Conservation (phyloP, 2,329 filamentous ascomycete species). For the Phaeomoniella chlamydospora region DNA sequence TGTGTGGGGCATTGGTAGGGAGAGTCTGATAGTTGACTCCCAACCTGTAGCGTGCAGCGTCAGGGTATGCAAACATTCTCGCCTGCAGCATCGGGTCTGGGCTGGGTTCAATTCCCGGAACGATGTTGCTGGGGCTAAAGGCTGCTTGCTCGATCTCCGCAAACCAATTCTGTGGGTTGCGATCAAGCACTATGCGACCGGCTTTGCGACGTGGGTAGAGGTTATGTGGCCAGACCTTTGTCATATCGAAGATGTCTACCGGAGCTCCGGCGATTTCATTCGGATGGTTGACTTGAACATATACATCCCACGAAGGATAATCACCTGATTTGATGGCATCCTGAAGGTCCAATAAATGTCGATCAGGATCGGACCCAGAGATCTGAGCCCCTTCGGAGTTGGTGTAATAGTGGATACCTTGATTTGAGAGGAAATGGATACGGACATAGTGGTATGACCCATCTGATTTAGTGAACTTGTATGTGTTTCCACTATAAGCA, state of each 20-base stretch:
- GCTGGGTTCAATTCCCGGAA: constrained; percentile 47
- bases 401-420: constrained; percentile 46
- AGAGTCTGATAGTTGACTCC: constrained; percentile 26
- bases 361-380: constrained; percentile 45
- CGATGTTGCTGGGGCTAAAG: constrained; percentile 50
- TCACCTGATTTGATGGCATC: constrained; percentile 48
- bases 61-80: constrained; percentile 46
- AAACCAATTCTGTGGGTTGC: constrained; percentile 46
- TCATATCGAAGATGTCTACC: constrained; percentile 55
- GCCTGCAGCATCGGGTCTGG: constrained; percentile 50
- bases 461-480: constrained; percentile 52
- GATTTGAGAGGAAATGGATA: constrained; percentile 49
- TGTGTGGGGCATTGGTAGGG: constrained; percentile 21
- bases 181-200: constrained; percentile 36
- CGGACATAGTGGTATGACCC: constrained; percentile 53
- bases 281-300: constrained; percentile 48
- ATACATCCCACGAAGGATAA: constrained; percentile 48
- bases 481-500: constrained; percentile 52
- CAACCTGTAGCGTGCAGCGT: constrained; percentile 28
- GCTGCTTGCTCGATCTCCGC: constrained; percentile 53
- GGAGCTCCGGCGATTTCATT: constrained; percentile 46
- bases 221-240: constrained; percentile 53
- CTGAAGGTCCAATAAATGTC: constrained; percentile 49
- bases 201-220: constrained; percentile 38
- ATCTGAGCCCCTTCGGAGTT: constrained; percentile 41